phyloP scores from a whole-genome alignment of 2,329 filamentous ascomycete species.

The Ophiostoma tasmaniense region DNA sequence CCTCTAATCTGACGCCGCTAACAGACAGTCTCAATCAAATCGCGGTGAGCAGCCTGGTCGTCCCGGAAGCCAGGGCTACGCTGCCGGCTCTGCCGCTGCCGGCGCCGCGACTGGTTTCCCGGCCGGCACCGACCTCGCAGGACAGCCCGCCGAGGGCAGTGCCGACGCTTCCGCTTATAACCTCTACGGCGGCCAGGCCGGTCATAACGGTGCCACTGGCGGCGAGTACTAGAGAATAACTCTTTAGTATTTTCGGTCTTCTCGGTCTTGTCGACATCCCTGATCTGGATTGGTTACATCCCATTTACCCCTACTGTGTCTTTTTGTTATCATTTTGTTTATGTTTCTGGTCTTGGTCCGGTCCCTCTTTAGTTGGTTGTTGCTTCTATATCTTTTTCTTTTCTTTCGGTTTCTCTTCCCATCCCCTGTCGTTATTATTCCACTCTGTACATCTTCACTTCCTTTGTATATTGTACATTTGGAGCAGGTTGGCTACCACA shows the following conservation, averaged over 20 bases:
- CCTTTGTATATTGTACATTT: not conserved
- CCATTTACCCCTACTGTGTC: not conserved
- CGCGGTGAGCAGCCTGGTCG: conserved; percentile 49
- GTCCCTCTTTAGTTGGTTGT: not conserved
- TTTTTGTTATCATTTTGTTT: not conserved
- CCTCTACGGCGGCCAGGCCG: conserved; percentile 45
- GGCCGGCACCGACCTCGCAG: conserved; percentile 35
- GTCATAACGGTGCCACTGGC: conserved; percentile 50
- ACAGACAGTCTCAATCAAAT: conserved; percentile 64
- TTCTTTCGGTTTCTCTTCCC: not conserved
- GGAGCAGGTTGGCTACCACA: not conserved
- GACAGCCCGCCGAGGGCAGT: conserved; percentile 34
- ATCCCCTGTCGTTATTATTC: not conserved
- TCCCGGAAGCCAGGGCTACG: conserved; percentile 46
- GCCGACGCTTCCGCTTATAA: conserved; percentile 34
- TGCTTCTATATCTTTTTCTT: not conserved
- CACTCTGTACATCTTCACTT: not conserved
- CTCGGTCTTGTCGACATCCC: not conserved
- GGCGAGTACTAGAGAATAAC: conserved; percentile 29
- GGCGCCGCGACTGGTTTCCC: conserved; percentile 37
- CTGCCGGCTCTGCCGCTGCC: conserved; percentile 34
- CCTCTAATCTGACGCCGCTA: not conserved
- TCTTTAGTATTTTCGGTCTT: too few relatives aligned
- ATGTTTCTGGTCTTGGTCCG: not conserved
- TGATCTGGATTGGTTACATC: not conserved